These are phyloP conservation scores for Colletotrichum paranaense DNA, from an alignment of 2,329 filamentous ascomycete genomes.

Conservation along the genomic window DNA sequence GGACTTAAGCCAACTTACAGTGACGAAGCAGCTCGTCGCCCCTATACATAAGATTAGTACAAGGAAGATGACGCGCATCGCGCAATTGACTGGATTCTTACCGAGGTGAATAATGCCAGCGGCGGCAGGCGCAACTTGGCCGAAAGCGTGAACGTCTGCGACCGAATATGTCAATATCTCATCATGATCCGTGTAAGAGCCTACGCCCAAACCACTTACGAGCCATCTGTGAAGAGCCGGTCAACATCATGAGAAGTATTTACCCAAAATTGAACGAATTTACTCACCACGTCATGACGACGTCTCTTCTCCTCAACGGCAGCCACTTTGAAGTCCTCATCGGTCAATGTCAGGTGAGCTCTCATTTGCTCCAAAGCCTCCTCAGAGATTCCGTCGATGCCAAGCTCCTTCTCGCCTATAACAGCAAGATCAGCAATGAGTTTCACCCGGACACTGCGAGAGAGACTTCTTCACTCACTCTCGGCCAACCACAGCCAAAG, in stretches of 20 bases:
- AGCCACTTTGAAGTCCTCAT: slow-evolving; percentile 81
- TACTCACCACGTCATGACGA: slow-evolving; percentile 58
- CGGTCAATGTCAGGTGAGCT: slow-evolving; percentile 78
- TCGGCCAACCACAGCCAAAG: slow-evolving; percentile 90
- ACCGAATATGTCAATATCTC: neutral
- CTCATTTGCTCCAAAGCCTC: slow-evolving; percentile 84
- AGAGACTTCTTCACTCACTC: slow-evolving; percentile 45
- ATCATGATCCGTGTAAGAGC: neutral
- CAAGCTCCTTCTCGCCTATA: slow-evolving; percentile 77
- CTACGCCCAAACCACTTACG: slow-evolving; percentile 37
- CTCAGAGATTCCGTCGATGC: slow-evolving; percentile 75
- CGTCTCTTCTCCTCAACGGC: slow-evolving; percentile 80
- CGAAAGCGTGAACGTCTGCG: slow-evolving; percentile 75
- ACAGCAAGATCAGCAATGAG: neutral
- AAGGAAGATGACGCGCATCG: too few relatives aligned
- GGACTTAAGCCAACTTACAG: slow-evolving; percentile 50
- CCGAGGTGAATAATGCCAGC: slow-evolving; percentile 83
- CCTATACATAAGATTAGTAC: slow-evolving; percentile 6
- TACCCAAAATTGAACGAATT: neutral
- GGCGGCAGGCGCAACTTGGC: slow-evolving; percentile 77
- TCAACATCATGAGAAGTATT: slow-evolving; percentile 41
- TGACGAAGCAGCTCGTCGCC: slow-evolving; percentile 66
- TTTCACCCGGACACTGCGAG: neutral
- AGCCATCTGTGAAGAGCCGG: slow-evolving; percentile 58
- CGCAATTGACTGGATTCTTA: neutral